Percentiles rank a stretch among this genome's conserved stretches.
phyloP scores from a whole-genome alignment of 1,139 yeast genomes.

The Taphrina deformans region DNA sequence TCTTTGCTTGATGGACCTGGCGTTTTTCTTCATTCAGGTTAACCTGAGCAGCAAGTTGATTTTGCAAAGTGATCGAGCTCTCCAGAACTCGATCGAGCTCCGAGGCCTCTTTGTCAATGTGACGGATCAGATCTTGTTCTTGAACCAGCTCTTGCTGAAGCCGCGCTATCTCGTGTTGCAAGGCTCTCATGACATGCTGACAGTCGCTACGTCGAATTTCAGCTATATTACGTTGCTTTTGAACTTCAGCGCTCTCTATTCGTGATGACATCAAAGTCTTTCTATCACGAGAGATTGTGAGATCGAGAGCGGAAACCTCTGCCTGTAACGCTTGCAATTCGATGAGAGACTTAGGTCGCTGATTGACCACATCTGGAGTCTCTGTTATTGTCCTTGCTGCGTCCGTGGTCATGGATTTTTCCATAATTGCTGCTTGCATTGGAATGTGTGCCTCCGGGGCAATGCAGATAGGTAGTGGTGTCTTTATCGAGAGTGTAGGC shows the following conservation, averaged over 20 bases:
- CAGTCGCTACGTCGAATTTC: background rate
- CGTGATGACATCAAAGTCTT: background rate
- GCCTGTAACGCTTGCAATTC: background rate
- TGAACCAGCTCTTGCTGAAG: constrained; percentile 8
- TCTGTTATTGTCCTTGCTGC: background rate
- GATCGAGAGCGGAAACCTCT: background rate
- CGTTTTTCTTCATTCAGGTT: background rate
- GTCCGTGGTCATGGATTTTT: background rate
- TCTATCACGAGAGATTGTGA: background rate
- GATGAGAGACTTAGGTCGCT: background rate
- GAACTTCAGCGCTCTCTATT: background rate
- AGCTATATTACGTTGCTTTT: background rate
- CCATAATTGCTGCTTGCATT: background rate
- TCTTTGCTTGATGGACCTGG: background rate
- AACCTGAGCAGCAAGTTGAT: background rate
- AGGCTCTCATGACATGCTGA: background rate
- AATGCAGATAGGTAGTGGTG: background rate
- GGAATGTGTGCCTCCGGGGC: background rate
- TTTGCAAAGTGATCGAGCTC: background rate
- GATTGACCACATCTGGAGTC: background rate
- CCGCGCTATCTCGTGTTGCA: constrained; percentile 6
- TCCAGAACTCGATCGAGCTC: background rate
- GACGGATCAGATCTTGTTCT: background rate
- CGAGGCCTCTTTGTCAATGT: background rate
- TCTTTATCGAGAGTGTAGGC: background rate